Percentiles rank a stretch among this genome's conserved stretches.
Conservation (phyloP, 352 stramenopile genomes). For the Globisporangium uncinulatum region DNA sequence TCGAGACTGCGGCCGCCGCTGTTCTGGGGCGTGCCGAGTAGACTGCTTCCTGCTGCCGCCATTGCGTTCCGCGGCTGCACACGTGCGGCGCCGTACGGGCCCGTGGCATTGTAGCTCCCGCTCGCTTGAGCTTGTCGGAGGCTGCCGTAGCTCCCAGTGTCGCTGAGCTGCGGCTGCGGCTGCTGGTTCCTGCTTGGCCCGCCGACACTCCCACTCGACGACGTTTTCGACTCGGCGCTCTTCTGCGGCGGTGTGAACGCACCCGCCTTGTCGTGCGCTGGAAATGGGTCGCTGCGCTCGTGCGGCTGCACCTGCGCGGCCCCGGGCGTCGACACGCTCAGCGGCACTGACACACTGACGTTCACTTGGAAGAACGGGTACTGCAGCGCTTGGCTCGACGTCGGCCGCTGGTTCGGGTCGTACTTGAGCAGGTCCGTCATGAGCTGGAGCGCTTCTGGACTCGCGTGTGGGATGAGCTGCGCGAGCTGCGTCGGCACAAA, state of each 20-base stretch:
- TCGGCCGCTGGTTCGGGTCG: conserved; percentile 91
- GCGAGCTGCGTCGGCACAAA: conserved; percentile 88
- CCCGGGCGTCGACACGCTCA: conserved; percentile 64
- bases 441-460: conserved; percentile 87
- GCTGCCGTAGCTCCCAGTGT: conserved; percentile 35
- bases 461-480: conserved; percentile 89
- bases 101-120: conserved; percentile 9
- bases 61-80: conserved; percentile 64
- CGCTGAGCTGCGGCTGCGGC: conserved; percentile 43
- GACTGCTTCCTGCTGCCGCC: conserved; percentile 54
- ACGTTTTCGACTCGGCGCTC: conserved; percentile 25
- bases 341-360: conserved; percentile 61
- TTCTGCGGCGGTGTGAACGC: conserved; percentile 63
- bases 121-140: conserved; percentile 31
- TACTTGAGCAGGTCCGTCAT: conserved; percentile 92
- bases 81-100: conserved; percentile 36
- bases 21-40: conserved; percentile 46
- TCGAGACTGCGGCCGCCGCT: conserved; percentile 40
- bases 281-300: conserved; percentile 26
- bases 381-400: conserved; percentile 90
- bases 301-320: conserved; percentile 35
- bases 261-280: conserved; percentile 25
- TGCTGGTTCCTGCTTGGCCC: conserved; percentile 48
- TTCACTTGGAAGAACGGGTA: conserved; percentile 94
- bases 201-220: conserved; percentile 39